Percentiles rank a stretch among this genome's conserved stretches.
Conservation (phyloP, 2,329 filamentous ascomycete species). For the Emergomyces orientalis region DNA sequence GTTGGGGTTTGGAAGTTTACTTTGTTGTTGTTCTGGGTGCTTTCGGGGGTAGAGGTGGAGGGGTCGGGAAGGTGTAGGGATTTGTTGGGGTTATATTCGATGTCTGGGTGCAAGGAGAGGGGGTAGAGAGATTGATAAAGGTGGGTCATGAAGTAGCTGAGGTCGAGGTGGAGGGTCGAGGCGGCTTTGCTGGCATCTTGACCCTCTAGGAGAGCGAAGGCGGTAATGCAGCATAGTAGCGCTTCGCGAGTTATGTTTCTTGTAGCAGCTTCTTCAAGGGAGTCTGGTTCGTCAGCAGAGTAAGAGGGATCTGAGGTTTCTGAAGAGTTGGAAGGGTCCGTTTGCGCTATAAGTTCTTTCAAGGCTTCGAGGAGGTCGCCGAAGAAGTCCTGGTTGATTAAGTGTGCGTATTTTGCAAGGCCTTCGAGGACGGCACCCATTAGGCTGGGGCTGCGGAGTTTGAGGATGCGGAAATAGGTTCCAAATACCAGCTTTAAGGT, state of each 20-base stretch:
- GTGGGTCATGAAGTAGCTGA: constrained; percentile 90
- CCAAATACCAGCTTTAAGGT: constrained; percentile 93
- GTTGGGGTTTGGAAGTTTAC: constrained; percentile 94
- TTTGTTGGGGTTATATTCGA: constrained; percentile 67
- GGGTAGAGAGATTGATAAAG: constrained; percentile 79
- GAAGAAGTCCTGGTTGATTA: constrained; percentile 99
- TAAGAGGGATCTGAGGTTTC: constrained; percentile 38
- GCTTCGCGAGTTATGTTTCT: constrained; percentile 77
- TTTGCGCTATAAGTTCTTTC: constrained; percentile 76
- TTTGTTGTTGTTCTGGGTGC: constrained; percentile 43
- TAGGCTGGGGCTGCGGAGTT: constrained; percentile 66
- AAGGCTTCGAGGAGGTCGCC: constrained; percentile 89
- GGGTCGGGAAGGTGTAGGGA: constrained; percentile 63
- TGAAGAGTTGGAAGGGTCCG: constrained; percentile 35
- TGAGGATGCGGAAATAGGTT: constrained; percentile 88
- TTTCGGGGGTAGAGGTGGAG: constrained; percentile 32
- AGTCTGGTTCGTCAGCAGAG: constrained; percentile 36
- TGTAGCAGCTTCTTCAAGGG: constrained; percentile 35
- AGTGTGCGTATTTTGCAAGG: constrained; percentile 81
- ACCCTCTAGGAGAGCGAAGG: constrained; percentile 89
- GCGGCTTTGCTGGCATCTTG: constrained; percentile 85
- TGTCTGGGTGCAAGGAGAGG: constrained; percentile 69
- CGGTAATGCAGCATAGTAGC: constrained; percentile 89
- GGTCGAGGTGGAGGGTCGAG: constrained; percentile 71
- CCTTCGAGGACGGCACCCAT: constrained; percentile 98